Evolutionary conservation across 768 basidiomycete species (phyloP), one percentile per base, ranked within the genome.

Genomic region (Pulveroboletus sp.): DNA sequence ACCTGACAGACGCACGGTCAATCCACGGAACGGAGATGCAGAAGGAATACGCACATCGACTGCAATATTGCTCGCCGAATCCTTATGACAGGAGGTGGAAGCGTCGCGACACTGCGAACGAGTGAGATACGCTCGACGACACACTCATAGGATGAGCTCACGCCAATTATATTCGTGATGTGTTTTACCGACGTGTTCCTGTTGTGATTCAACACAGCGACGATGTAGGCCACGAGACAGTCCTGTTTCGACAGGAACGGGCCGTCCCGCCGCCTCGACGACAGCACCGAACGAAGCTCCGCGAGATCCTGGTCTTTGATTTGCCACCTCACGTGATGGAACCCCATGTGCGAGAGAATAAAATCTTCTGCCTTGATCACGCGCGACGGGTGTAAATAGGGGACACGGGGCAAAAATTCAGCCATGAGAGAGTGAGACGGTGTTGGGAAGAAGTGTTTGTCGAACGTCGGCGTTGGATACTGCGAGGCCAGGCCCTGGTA

Each of bases 181-280:
- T 18, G 52, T 3, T 39, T 49, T 5, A 69, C 55, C 0, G 49
- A 30, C 12, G 10, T 27, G 0, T 33, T 47, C n/a, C 38, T 24
- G 17, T 47, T 51, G 1, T 49, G 26, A 28, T 66, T 66, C 15
- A 68, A 45, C 8, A 57, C 50, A 8, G 56, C 36, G 17, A 63
- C 54, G 12, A 69, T 17, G 41, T 60, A 65, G 9, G 69, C 65
- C 1, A 57, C 59, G 39, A 71, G 52, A 50, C 64, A 67, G 42
- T 70, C 68, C 5, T 67, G 61, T 10, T 46, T 46, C 3, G 67
- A 60, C 7, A 60, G 24, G 18, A 21, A 39, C n/a, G 3, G 15
- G 18, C 8, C 28, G 17, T 28, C 30, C 11, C 21, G 31, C 11
- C n/a, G 12, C 3, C 12, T 6, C 1, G 21, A n/a, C 4, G 31